A percentile compares a stretch with the other conserved stretches of the same genome.
Evolutionary conservation across 129 eudicot species (phyloP).

Genomic region (Chrysanthemum makinoi): DNA sequence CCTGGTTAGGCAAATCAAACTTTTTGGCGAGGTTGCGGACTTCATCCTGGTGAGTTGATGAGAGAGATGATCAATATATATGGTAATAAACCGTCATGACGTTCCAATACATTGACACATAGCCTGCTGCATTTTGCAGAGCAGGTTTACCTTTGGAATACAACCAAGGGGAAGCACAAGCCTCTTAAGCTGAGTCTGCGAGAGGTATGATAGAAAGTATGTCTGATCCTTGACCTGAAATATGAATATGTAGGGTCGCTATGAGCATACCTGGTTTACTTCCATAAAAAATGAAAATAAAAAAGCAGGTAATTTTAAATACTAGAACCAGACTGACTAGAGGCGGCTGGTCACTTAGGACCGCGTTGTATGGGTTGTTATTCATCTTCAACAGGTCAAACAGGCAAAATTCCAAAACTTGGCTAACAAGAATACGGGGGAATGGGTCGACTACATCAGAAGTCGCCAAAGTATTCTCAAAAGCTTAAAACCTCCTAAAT

Average conservation of each 20-base stretch:
- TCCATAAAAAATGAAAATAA: not conserved
- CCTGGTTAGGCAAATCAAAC: conserved; percentile 82
- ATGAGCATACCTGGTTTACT: not conserved
- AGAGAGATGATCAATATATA: conserved; percentile 8
- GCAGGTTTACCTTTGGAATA: conserved; percentile 63
- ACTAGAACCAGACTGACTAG: not conserved
- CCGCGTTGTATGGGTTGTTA: not conserved
- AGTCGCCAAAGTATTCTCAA: not conserved
- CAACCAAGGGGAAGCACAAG: conserved; percentile 92
- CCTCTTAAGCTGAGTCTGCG: conserved; percentile 79
- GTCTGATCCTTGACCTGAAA: conserved; percentile 95
- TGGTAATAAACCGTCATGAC: conserved; percentile 5
- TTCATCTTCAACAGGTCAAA: not conserved
- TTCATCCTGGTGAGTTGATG: conserved; percentile 55
- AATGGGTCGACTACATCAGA: not conserved
- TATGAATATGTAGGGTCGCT: not conserved
- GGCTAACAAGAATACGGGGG: not conserved
- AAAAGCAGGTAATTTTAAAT: not conserved
- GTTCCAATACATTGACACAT: not conserved
- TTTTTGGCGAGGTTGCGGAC: conserved; percentile 71
- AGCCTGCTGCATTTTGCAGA: not conserved
- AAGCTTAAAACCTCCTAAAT: too few relatives aligned
- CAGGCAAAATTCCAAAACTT: not conserved
- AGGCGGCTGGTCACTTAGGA: not conserved
- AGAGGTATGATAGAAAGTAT: conserved; percentile 92